Conservation (phyloP, 2,329 filamentous ascomycete species). For the Cadophora sp. region DNA sequence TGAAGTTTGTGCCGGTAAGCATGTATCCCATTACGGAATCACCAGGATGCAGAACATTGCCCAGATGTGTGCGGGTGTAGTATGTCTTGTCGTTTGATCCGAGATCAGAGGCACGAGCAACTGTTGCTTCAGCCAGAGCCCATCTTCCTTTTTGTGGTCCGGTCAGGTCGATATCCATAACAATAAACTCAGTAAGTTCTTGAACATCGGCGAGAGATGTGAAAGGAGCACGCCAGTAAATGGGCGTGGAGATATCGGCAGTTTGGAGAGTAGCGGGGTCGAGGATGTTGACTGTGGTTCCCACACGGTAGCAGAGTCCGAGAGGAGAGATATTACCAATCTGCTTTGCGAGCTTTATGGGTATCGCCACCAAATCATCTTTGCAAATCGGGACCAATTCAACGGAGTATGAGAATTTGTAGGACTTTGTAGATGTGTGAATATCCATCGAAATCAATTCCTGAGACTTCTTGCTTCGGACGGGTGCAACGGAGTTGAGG, state of each 20-base stretch:
- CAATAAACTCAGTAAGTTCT: conserved; percentile 88
- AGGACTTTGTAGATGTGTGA: conserved; percentile 88
- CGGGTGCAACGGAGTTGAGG: conserved; percentile 79
- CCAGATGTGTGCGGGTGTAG: conserved; percentile 89
- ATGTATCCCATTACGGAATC: conserved; percentile 97
- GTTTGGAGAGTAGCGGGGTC: conserved; percentile 93
- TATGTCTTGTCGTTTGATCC: conserved; percentile 87
- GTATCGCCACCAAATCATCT: conserved; percentile 93
- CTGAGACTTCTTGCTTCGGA: conserved; percentile 83
- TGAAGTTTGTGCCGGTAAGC: conserved; percentile 88
- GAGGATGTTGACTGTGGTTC: conserved; percentile 87
- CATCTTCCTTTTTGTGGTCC: conserved; percentile 80
- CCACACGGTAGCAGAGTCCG: conserved; percentile 84
- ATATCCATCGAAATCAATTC: conserved; percentile 93
- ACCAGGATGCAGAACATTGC: conserved; percentile 82
- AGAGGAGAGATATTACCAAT: conserved; percentile 89
- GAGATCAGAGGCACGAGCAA: conserved; percentile 86
- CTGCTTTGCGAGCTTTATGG: conserved; percentile 85
- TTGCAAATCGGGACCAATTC: conserved; percentile 96
- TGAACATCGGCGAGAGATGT: conserved; percentile 80
- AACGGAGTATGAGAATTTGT: conserved; percentile 92
- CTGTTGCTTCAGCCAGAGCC: conserved; percentile 84
- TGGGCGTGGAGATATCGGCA: conserved; percentile 78
- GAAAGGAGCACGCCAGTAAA: conserved; percentile 95
- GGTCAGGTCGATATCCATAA: conserved; percentile 90